Evolutionary conservation across 2,329 filamentous ascomycete species (phyloP), one percentile per base, ranked within the genome.

Genomic region (Annulohypoxylon truncatum): DNA sequence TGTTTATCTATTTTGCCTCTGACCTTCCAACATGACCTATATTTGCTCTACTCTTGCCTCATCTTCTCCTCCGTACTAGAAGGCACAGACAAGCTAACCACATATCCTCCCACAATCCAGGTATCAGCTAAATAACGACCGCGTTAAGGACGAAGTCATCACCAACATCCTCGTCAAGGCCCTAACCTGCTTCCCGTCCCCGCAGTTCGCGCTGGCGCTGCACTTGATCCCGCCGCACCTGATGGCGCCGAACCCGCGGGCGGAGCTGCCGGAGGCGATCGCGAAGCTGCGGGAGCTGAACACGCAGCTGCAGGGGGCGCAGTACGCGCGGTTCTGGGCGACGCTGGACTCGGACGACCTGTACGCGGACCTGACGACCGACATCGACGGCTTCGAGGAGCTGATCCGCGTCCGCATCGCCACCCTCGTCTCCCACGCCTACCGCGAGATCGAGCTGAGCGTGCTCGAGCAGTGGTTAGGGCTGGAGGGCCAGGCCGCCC

Each of bases 91-190:
- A 13, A 8, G 9, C 53, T 64, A 64, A 68, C 63, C 52, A 50
- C 46, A 48, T 47, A 4, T 5, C 29, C 28, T 28, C 47, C 20
- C 12, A 9, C 18, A 54, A 13, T 22, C 2, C 75, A 99, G 96
- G 72, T 99, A 99, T 87, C 96, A 99, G 85, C 97, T 99, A 84
- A 99, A 99, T 89, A 96, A 96, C 55, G 94, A 98, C 85, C 93
- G 97, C 75, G 90, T 94, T 78, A 95, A 96, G 85, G 92, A 97
- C 78, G 96, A 99, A 82, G 93, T 95, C 77, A 94, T 96, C 81
- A 98, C 96, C 86, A 98, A 98, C 87, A 92, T 98, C 83, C 93
- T 99, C 80, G 94, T 97, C 85, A 99, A 98, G 87, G 88, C 94
- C 73, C 90, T 99, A 79, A 97, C 95, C 74, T 92, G 97, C 83